These are phyloP conservation scores for Toxoplasma gondii DNA, from an alignment of 169 alveolate species.

Conservation along the genomic window DNA sequence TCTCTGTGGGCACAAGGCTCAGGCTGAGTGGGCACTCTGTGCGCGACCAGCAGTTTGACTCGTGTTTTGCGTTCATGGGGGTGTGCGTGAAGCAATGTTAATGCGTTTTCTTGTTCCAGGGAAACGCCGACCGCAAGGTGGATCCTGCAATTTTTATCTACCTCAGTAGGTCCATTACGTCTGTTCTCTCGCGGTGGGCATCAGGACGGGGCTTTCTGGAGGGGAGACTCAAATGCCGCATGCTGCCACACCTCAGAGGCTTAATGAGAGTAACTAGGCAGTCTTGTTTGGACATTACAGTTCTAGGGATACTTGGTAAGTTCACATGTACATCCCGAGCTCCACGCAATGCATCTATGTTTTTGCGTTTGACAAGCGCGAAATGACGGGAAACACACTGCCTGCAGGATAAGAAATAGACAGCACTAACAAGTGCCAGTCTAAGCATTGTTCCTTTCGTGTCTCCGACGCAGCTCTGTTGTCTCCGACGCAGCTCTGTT, in stretches of 20 bases:
- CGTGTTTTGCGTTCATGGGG: not conserved
- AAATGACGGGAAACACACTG: too few relatives aligned
- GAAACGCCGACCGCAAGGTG: not conserved
- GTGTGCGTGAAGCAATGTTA: too few relatives aligned
- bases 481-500: too few relatives aligned
- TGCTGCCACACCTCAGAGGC: not conserved
- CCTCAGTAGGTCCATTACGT: not conserved
- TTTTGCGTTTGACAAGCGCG: too few relatives aligned
- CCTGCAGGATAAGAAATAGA: too few relatives aligned
- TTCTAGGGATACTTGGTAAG: not conserved
- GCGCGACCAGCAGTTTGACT: not conserved
- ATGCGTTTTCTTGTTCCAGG: not conserved
- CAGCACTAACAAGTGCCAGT: too few relatives aligned
- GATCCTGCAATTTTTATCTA: not conserved
- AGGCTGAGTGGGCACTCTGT: not conserved
- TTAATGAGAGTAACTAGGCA: not conserved
- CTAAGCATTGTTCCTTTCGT: too few relatives aligned
- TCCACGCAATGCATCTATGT: too few relatives aligned
- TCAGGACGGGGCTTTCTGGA: not conserved
- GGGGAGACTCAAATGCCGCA: not conserved
- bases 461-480: too few relatives aligned
- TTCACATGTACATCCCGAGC: not conserved
- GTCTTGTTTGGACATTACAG: not conserved
- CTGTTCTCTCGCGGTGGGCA: not conserved
- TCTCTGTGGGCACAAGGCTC: not conserved